Evolutionary conservation across 257 asterid species (phyloP).

Genomic region (Agastache rugosa): DNA sequence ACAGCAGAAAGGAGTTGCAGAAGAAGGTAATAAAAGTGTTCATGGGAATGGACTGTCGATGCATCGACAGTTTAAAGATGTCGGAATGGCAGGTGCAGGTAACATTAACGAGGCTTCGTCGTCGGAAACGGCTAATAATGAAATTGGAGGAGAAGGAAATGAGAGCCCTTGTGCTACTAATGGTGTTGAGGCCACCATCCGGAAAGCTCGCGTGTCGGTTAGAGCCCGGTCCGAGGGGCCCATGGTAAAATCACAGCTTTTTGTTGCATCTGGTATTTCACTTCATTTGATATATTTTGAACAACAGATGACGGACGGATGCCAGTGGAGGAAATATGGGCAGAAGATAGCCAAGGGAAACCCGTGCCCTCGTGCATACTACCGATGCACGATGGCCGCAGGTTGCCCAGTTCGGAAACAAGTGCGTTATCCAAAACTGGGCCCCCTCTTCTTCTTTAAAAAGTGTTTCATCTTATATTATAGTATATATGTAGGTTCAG

Average conservation of each 20-base stretch:
- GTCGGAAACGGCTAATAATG: constrained; percentile 43
- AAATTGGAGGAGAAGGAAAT: constrained; percentile 31
- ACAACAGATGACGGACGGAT: constrained; percentile 76
- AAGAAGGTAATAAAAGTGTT: constrained; percentile 38
- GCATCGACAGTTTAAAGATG: constrained; percentile 73
- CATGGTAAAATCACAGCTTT: constrained; percentile 48
- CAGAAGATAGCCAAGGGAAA: constrained; percentile 94
- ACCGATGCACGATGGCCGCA: constrained; percentile 88
- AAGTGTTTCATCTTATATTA: background rate
- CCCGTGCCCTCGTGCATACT: constrained; percentile 91
- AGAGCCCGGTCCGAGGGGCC: constrained; percentile 76
- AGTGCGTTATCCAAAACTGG: constrained; percentile 41
- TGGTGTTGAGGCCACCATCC: constrained; percentile 75
- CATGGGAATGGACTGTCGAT: constrained; percentile 39
- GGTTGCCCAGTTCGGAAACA: constrained; percentile 90
- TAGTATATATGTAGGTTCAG: constrained; percentile 53
- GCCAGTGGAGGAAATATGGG: constrained; percentile 95
- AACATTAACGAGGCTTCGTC: constrained; percentile 56
- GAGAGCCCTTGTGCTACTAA: constrained; percentile 27
- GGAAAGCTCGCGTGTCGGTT: constrained; percentile 87
- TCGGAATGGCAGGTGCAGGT: constrained; percentile 46
- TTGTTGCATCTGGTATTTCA: constrained; percentile 2
- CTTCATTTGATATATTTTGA: background rate
- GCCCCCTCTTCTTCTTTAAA: background rate
- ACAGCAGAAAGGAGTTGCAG: constrained; percentile 35